Conservation (phyloP, 2,329 filamentous ascomycete species). For the Atkinsonella hypoxylon region DNA sequence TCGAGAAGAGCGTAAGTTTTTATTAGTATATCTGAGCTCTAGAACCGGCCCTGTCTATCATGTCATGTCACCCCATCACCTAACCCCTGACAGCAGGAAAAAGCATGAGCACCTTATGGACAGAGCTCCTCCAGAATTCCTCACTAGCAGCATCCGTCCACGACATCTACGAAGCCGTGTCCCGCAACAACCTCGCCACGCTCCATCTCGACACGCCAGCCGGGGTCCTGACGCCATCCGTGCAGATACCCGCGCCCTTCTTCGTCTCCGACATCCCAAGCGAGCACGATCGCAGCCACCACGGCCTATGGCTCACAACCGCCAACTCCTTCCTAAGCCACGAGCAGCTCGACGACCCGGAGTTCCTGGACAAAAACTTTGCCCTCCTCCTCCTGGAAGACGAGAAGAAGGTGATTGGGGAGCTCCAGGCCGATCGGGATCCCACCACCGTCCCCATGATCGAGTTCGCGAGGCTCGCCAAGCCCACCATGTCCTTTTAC, state of each 20-base stretch:
- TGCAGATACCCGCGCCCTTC: slow-evolving; percentile 52
- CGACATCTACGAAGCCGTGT: slow-evolving; percentile 70
- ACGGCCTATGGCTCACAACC: slow-evolving; percentile 77
- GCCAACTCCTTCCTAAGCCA: slow-evolving; percentile 63
- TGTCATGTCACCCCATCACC: no score
- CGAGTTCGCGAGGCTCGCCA: slow-evolving; percentile 68
- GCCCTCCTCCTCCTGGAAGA: slow-evolving; percentile 76
- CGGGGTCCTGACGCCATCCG: slow-evolving; percentile 47
- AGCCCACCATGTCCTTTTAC: slow-evolving; percentile 53
- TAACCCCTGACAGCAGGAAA: slow-evolving; percentile 24
- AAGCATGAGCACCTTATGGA: slow-evolving; percentile 58
- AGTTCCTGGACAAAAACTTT: slow-evolving; percentile 73
- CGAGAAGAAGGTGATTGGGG: slow-evolving; percentile 58
- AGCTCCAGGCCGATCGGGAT: slow-evolving; percentile 66
- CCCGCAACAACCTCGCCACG: slow-evolving; percentile 75
- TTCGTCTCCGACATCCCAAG: slow-evolving; percentile 64
- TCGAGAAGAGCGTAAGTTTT: slow-evolving; percentile 53
- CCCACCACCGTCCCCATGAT: slow-evolving; percentile 67
- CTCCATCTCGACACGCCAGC: slow-evolving; percentile 57
- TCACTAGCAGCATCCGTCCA: slow-evolving; percentile 74
- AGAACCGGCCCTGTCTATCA: no score
- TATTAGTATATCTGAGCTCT: no score
- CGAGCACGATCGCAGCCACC: slow-evolving; percentile 55
- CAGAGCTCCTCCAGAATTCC: slow-evolving; percentile 57
- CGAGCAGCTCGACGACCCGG: slow-evolving; percentile 53